Percentiles rank a stretch among this genome's conserved stretches.
Conservation (phyloP, 257 asterid genomes). For the Fraxinus excelsior region DNA sequence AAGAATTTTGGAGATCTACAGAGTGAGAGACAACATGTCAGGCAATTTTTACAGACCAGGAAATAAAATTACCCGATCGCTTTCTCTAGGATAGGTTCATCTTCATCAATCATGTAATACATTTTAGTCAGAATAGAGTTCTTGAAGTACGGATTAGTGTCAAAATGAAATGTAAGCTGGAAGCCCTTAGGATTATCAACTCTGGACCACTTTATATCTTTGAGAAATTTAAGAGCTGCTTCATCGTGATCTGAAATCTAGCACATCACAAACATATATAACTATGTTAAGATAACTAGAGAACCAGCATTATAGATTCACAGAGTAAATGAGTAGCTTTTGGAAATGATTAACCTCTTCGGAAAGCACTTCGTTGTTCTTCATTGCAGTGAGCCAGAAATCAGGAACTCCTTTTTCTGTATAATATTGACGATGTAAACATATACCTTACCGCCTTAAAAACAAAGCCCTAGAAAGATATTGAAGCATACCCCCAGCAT, state of each 20-base stretch:
- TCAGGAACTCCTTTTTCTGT: constrained; percentile 81
- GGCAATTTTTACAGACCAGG: constrained; percentile 15
- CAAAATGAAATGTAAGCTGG: constrained; percentile 67
- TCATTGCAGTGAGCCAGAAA: constrained; percentile 82
- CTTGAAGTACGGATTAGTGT: constrained; percentile 65
- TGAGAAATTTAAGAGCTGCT: constrained; percentile 69
- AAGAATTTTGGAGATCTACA: background rate
- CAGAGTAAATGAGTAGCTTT: background rate
- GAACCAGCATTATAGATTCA: background rate
- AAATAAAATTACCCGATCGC: constrained; percentile 70
- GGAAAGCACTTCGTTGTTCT: constrained; percentile 65
- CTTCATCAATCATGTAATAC: constrained; percentile 90
- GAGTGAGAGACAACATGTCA: background rate
- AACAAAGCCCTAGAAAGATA: background rate
- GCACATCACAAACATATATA: background rate
- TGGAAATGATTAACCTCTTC: constrained; percentile 60
- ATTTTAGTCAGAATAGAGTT: constrained; percentile 68
- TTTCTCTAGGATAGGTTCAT: constrained; percentile 82
- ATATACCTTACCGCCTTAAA: background rate
- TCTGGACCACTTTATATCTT: constrained; percentile 77
- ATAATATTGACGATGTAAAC: background rate
- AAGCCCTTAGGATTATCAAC: constrained; percentile 70
- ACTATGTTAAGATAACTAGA: constrained; percentile 1
- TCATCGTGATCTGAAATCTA: constrained; percentile 78
- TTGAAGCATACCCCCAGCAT: constrained; percentile 24